phyloP scores from a whole-genome alignment of 306 rosid genomes.

The Trifolium fragiferum region DNA sequence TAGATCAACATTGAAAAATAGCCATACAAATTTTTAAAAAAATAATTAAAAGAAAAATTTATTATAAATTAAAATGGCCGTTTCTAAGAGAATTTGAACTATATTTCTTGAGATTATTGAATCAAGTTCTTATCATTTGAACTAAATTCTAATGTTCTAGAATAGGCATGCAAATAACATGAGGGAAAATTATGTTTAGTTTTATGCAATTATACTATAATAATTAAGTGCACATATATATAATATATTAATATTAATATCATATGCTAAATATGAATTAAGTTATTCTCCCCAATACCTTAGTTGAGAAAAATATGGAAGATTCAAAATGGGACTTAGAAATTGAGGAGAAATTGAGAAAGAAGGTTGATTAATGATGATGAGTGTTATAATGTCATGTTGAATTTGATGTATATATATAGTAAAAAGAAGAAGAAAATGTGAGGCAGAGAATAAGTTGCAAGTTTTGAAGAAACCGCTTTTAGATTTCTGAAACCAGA shows the following conservation, averaged over 20 bases:
- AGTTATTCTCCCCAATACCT: conserved; percentile 34
- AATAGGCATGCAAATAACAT: neutral
- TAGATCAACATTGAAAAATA: neutral
- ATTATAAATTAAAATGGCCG: no score
- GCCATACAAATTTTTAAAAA: no score
- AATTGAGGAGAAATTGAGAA: neutral
- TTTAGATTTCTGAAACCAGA: conserved; percentile 42
- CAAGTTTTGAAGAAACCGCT: conserved; percentile 56
- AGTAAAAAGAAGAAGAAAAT: conserved; percentile 38
- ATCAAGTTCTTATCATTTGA: neutral
- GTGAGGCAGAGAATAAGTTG: conserved; percentile 37
- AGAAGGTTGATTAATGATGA: conserved; percentile 16
- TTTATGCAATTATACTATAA: neutral
- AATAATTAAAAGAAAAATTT: no score
- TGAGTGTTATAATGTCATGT: conserved; percentile 24
- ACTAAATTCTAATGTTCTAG: neutral
- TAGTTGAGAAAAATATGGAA: conserved; percentile 30
- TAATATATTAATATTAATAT: neutral
- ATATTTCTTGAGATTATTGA: neutral
- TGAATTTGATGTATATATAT: conserved; percentile 32
- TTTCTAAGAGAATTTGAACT: neutral
- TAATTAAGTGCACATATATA: neutral
- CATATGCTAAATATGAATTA: neutral
- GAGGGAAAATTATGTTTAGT: neutral
- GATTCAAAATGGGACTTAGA: conserved; percentile 4